Evolutionary conservation across 1,139 yeast species (phyloP), one percentile per base, ranked within the genome.

Genomic region (Casaregolazyma suthepensis): DNA sequence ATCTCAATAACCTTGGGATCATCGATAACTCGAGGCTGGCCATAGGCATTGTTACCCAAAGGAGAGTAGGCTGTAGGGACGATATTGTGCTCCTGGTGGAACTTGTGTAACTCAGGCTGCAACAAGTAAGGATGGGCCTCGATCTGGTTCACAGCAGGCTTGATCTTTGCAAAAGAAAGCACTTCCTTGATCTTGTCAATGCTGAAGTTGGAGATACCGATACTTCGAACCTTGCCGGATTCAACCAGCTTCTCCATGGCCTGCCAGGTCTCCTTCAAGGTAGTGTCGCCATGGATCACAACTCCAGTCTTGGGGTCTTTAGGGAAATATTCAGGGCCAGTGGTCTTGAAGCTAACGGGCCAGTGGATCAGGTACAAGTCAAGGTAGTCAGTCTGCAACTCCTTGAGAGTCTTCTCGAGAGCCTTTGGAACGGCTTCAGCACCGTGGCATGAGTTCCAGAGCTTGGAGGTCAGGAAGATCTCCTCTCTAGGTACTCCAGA

Each of bases 111-210:
- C 63, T 77, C 76, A 57, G 79, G 79, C 73, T 88, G 96, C 62
- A 84, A 87, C 69, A 88, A 77, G 75, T 86, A 88, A 59, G 96
- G 96, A 70, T 88, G 96, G 71, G 85, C 91, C 75, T 89, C 96
- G 65, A 89, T 84, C 72, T 89, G 96, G 65, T 86, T 77, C 54
- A 80, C 88, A 51, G 85, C 87, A 50, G 96, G 96, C 64, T 74
- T 79, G 65, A 88, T 81, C 61, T 75, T 79, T 59, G 87, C 85
- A 54, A 81, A 81, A 68, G 89, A 80, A 56, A 87, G 72, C 62
- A 88, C 75, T 65, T 87, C 95, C 64, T 78, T 81, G 59, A 90
- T 71, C 63, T 85, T 73, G 62, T 81, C 83, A 60, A 89, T 93
- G 56, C 75, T 74, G 74, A 85, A 87, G 76, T 90, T 90, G 58